Conservation (phyloP, 495 filamentous ascomycete genomes). For the Entonaema liquescens region DNA sequence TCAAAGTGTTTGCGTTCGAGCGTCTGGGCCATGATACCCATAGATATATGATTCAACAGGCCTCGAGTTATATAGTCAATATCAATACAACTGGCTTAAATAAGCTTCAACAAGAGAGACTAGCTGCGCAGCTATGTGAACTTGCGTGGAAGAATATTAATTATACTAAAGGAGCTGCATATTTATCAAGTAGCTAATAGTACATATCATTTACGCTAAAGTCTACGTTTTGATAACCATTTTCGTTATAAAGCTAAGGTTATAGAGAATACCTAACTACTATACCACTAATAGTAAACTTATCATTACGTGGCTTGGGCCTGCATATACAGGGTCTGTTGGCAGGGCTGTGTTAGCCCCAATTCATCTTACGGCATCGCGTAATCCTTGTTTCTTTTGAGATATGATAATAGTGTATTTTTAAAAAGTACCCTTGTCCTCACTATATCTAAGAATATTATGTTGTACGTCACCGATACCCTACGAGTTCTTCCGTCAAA, state of each 20-base stretch:
- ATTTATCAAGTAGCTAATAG: neutral
- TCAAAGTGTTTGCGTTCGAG: constrained; percentile 5
- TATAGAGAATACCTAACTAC: neutral
- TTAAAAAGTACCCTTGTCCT: neutral
- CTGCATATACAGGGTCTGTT: constrained; percentile 17
- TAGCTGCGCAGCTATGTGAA: neutral
- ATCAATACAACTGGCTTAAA: neutral
- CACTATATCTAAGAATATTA: neutral
- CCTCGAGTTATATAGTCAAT: constrained; percentile 1
- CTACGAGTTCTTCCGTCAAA: neutral
- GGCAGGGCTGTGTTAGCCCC: constrained; percentile 13
- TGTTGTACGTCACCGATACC: neutral
- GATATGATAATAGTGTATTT: neutral
- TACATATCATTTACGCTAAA: neutral
- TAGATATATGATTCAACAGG: constrained; percentile 23
- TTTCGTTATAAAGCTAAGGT: neutral
- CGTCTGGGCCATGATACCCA: constrained; percentile 28
- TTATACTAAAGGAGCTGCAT: neutral
- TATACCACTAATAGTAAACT: no score
- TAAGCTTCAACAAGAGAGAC: neutral
- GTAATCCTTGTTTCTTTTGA: constrained; percentile 1
- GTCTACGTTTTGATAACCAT: no score
- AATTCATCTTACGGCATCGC: neutral
- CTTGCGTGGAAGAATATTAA: neutral
- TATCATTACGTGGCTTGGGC: neutral